Evolutionary conservation across 441 rosid species (phyloP).

Genomic region (Bocquillonia castaneifolia): DNA sequence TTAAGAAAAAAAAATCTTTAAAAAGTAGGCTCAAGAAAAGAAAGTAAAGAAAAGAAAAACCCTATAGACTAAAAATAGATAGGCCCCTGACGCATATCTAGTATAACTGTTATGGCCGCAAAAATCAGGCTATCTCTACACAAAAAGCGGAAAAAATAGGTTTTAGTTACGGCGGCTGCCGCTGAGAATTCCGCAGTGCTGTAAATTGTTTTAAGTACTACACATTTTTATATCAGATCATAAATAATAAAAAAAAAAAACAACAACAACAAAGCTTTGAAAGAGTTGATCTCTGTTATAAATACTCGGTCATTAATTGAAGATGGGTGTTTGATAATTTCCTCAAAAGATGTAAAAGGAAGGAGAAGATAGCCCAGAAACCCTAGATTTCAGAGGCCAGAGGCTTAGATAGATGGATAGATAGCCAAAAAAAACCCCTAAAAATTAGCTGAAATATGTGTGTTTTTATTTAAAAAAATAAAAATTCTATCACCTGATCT

Average conservation of each 20-base stretch:
- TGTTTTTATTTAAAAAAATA: not conserved
- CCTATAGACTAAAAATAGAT: constrained; percentile 5
- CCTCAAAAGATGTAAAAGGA: constrained; percentile 23
- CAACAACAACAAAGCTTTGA: constrained; percentile 12
- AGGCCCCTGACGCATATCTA: constrained; percentile 11
- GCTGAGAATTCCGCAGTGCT: constrained; percentile 19
- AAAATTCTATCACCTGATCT: constrained; percentile 52
- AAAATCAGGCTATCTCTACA: constrained; percentile 30
- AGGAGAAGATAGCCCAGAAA: constrained; percentile 21
- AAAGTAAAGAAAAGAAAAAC: constrained; percentile 13
- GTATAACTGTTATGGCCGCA: constrained; percentile 33
- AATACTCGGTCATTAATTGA: not conserved
- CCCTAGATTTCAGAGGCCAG: constrained; percentile 41
- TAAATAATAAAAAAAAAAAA: not conserved
- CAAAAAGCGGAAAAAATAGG: constrained; percentile 26
- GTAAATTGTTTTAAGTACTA: not conserved
- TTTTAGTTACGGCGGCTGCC: constrained; percentile 36
- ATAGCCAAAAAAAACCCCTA: constrained; percentile 9
- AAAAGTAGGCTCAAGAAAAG: constrained; percentile 22
- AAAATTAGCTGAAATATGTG: constrained; percentile 8
- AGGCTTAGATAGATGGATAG: not conserved
- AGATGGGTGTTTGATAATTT: constrained; percentile 11
- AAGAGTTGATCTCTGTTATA: constrained; percentile 22
- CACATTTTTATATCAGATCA: not conserved
- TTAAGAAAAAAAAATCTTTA: not conserved